These are phyloP conservation scores for Mortierella sp. DNA, from an alignment of 371 early-diverging fungal species.

Conservation along the genomic window DNA sequence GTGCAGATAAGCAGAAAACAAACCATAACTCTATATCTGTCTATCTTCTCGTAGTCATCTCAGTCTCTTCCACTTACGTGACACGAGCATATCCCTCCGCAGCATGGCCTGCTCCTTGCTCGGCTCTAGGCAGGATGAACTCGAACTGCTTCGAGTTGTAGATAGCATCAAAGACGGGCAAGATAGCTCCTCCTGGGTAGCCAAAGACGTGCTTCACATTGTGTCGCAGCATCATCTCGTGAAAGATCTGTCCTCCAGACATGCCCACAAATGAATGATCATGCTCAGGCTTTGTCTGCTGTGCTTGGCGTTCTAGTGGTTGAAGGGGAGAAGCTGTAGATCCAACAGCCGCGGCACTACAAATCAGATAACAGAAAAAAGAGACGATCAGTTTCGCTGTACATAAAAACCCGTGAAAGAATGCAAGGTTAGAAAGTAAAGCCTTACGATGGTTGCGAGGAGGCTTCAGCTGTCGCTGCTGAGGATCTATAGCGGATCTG, in stretches of 20 bases:
- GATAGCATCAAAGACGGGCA: constrained; percentile 98
- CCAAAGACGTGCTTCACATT: constrained; percentile 95
- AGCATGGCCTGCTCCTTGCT: constrained; percentile 99
- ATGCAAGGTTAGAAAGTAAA: not conserved
- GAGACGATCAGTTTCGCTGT: too few species aligned
- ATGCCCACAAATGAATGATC: constrained; percentile 90
- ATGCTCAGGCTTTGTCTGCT: constrained; percentile 52
- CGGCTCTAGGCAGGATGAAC: constrained; percentile 95
- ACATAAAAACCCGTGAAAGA: too few species aligned
- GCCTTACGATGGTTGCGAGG: constrained; percentile 26
- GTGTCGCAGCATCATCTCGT: constrained; percentile 97
- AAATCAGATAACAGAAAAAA: not conserved
- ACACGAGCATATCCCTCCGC: constrained; percentile 97
- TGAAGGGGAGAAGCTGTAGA: constrained; percentile 39
- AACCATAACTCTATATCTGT: constrained; percentile 49
- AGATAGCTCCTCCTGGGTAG: constrained; percentile 97
- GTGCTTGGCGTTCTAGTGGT: constrained; percentile 32
- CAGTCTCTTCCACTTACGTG: constrained; percentile 65
- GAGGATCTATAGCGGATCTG: constrained; percentile 41
- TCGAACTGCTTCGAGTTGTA: constrained; percentile 94
- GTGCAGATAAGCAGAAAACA: constrained; percentile 13
- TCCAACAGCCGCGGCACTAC: constrained; percentile 27
- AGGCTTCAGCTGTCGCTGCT: constrained; percentile 42
- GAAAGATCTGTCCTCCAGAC: constrained; percentile 98
- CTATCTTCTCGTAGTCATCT: not conserved